Evolutionary conservation across 306 rosid species (phyloP), one percentile per base, ranked within the genome.

Genomic region (Ceratonia siliqua): DNA sequence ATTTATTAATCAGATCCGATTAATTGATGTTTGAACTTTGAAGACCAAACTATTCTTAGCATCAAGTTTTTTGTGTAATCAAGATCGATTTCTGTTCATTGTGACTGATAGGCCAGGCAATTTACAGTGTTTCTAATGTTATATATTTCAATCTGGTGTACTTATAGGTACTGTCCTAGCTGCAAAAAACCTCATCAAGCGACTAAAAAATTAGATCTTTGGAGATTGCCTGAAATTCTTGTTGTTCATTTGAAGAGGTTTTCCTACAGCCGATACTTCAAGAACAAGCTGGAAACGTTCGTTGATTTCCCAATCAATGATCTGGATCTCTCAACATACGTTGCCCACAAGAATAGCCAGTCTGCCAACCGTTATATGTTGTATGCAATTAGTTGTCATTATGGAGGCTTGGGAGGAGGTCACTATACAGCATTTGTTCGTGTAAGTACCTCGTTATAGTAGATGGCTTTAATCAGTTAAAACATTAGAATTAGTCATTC

Each of bases 191-290:
- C 79, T 73, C 90, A 72, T 79, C 94, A 84, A 88, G 98, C 96
- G 33, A 81, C 83, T 28, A 92, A 90, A 82, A 92, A 88, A 81
- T 62, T 92, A 68, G 98, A 92, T 80, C 88, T 90, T 56, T 92
- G 98, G 98, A 90, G 92, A 73, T 88, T 90, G 89, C 98, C 98
- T 4, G 89, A 90, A 84, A 79, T 85, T 73, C 86, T 92, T 36
- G 87, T 90, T 76, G 78, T 90, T 81, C 94, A 92, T 84, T 80
- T 92, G 84, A 92, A 90, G 81, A 87, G 98, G 79, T 90, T 92
- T 78, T 88, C 94, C 1, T 82, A 65, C 69, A 65, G 72, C 73
- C 80, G 70, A 42, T 79, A 8, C 78, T 74, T 72, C 10, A 79
- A 77, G 77, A 88, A 85, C 73, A 92, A 92, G 85, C 84, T 92